Evolutionary conservation across 345 rosid species (phyloP).

Genomic region (Lepidium didymum): DNA sequence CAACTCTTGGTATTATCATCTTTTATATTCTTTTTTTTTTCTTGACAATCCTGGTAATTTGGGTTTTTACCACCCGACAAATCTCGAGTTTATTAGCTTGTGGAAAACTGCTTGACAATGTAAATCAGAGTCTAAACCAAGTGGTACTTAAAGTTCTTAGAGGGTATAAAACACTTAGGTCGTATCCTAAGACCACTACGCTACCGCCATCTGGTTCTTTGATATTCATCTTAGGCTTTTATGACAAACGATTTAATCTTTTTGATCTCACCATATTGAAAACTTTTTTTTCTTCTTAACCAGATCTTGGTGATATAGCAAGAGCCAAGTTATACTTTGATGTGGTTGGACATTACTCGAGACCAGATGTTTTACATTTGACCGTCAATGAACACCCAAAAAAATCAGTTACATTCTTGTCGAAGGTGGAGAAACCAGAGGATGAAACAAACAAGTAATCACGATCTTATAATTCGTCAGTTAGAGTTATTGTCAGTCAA

Average conservation of each 20-base stretch:
- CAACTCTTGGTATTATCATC: constrained; percentile 59
- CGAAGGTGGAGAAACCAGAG: constrained; percentile 28
- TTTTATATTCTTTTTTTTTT: background rate
- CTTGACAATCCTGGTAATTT: no score
- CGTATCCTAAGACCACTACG: no score
- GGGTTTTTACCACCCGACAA: no score
- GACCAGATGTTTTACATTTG: constrained; percentile 76
- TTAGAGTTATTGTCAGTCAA: background rate
- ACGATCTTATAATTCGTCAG: background rate
- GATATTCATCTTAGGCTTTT: background rate
- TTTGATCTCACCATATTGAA: background rate
- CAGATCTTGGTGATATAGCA: constrained; percentile 83
- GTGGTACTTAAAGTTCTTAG: no score
- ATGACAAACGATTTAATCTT: no score
- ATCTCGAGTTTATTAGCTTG: no score
- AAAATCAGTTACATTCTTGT: constrained; percentile 51
- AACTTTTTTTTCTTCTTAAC: background rate
- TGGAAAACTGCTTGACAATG: no score
- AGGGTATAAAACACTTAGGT: no score
- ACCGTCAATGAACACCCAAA: constrained; percentile 58
- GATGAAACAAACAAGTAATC: background rate
- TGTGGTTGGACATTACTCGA: constrained; percentile 87
- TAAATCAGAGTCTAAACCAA: no score
- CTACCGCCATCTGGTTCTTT: no score
- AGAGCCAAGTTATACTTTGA: constrained; percentile 81